Evolutionary conservation across 352 stramenopile genomes (phyloP).

Genomic region (Phytopythium delawarense): DNA sequence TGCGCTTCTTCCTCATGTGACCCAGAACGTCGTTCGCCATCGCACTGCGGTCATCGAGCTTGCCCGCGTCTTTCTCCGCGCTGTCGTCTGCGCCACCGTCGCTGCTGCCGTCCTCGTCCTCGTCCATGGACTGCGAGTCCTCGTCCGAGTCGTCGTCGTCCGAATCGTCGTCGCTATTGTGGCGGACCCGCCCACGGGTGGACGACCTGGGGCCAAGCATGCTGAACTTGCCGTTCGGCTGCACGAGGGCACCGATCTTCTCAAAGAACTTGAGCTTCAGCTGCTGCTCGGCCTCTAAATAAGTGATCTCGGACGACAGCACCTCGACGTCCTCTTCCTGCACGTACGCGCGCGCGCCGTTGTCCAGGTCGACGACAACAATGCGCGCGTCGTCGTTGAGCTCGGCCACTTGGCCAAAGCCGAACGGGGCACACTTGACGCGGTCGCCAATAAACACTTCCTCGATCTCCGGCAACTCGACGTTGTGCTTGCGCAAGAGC

Average conservation of each 20-base stretch:
- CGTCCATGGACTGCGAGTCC: conserved; percentile 18
- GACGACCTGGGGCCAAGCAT: conserved; percentile 17
- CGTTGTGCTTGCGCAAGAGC: conserved; percentile 31
- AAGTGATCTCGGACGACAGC: conserved; percentile 44
- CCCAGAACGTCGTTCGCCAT: conserved; percentile 8
- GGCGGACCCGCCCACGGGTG: conserved; percentile 8
- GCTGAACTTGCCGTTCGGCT: conserved; percentile 41
- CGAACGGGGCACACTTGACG: conserved; percentile 38
- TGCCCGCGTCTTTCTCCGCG: conserved; percentile 10
- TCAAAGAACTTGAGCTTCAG: conserved; percentile 67
- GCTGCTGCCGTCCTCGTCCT: conserved; percentile 23
- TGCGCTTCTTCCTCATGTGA: conserved; percentile 48
- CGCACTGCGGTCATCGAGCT: background rate
- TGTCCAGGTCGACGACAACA: conserved; percentile 41
- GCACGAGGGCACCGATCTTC: conserved; percentile 56
- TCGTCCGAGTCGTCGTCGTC: conserved; percentile 27
- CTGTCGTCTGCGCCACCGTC: conserved; percentile 9
- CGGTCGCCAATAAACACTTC: conserved; percentile 61
- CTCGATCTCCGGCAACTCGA: conserved; percentile 53
- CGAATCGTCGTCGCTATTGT: conserved; percentile 33
- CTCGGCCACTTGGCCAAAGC: conserved; percentile 31
- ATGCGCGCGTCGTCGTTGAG: conserved; percentile 39
- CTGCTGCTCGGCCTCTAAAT: conserved; percentile 44
- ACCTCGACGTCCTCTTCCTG: conserved; percentile 60
- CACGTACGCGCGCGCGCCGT: conserved; percentile 38